These are phyloP conservation scores for Aureobasidium sp. DNA, from an alignment of 2,329 filamentous ascomycete species.

Conservation along the genomic window DNA sequence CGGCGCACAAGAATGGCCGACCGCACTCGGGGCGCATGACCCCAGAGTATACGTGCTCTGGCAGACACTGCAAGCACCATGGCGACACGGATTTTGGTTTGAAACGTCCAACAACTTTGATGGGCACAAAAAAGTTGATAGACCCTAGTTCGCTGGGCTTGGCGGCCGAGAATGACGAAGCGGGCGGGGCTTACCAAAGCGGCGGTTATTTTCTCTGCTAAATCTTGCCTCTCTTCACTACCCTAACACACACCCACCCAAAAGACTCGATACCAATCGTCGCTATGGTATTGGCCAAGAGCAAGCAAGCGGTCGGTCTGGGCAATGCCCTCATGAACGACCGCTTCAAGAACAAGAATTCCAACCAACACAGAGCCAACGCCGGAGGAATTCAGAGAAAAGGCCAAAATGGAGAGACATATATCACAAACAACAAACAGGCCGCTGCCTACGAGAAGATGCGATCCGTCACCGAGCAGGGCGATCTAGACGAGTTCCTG, in stretches of 20 bases:
- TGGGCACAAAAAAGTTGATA: not conserved
- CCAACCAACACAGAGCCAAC: conserved; percentile 70
- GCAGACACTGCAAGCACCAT: conserved; percentile 25
- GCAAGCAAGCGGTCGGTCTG: conserved; percentile 88
- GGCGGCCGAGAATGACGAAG: not conserved
- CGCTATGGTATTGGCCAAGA: conserved; percentile 73
- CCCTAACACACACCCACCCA: not conserved
- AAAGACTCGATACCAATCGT: not conserved
- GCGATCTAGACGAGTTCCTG: conserved; percentile 91
- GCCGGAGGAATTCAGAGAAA: conserved; percentile 47
- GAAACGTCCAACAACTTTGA: not conserved
- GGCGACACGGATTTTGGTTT: not conserved
- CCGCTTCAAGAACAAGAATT: conserved; percentile 86
- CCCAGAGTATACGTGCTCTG: conserved; percentile 37
- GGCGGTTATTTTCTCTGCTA: conserved; percentile 5
- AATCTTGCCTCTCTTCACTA: conserved; percentile 1
- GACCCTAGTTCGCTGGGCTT: not conserved
- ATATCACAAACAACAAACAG: conserved; percentile 82
- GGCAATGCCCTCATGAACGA: conserved; percentile 99
- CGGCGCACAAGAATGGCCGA: conserved; percentile 32
- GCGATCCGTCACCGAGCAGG: conserved; percentile 97
- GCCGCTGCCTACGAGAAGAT: conserved; percentile 98
- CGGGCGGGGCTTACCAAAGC: not conserved
- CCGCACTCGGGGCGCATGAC: conserved; percentile 41
- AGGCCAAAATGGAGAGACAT: conserved; percentile 43